phyloP scores from a whole-genome alignment of 768 basidiomycete species.

The Infundibulicybe gibba region DNA sequence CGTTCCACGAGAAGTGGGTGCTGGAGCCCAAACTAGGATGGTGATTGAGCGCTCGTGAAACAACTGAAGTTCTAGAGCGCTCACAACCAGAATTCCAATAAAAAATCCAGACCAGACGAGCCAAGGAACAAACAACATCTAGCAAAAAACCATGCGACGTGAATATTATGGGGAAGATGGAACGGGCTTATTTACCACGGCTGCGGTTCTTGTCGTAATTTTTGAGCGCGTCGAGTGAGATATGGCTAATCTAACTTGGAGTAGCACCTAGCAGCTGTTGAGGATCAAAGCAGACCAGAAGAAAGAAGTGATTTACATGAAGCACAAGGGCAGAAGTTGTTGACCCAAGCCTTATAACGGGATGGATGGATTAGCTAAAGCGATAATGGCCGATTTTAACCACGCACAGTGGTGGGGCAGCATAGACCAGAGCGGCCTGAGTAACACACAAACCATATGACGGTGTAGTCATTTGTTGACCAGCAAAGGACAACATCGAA shows the following conservation, averaged over 20 bases:
- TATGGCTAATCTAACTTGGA: constrained; percentile 24
- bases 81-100: constrained; percentile 20
- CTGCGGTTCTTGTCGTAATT: constrained; percentile 8
- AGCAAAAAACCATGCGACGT: not conserved
- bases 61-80: not conserved
- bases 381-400: not conserved
- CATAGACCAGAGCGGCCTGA: constrained; percentile 28
- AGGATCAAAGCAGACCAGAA: not conserved
- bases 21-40: constrained; percentile 18
- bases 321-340: constrained; percentile 20
- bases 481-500: constrained; percentile 26
- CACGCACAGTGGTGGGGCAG: constrained; percentile 28
- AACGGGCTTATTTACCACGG: constrained; percentile 8
- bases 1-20: constrained; percentile 15
- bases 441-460: constrained; percentile 18
- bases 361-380: not conserved
- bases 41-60: not conserved
- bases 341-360: constrained; percentile 17
- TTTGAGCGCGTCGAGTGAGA: constrained; percentile 16
- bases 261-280: constrained; percentile 16
- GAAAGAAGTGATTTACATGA: constrained; percentile 15
- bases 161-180: not conserved
- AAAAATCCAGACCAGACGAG: constrained; percentile 21
- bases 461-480: constrained; percentile 17
- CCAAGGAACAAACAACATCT: constrained; percentile 25